A percentile compares a stretch with the other conserved stretches of the same genome.
phyloP scores from a whole-genome alignment of 2,329 filamentous ascomycete species.

The Trichoderma sp. region DNA sequence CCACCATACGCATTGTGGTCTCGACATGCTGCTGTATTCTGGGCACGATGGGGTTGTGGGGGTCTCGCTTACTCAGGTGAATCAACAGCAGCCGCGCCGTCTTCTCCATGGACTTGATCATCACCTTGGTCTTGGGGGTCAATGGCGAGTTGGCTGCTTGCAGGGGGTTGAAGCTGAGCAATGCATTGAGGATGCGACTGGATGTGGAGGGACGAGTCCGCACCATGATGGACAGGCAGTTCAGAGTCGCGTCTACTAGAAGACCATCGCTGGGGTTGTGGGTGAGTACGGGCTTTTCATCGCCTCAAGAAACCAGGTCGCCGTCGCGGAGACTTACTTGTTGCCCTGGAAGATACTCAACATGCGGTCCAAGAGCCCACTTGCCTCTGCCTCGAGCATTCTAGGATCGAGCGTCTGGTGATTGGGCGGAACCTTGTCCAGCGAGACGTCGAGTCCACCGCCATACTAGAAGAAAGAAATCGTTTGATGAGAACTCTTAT shows the following conservation, averaged over 20 bases:
- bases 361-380: slow-evolving; percentile 85
- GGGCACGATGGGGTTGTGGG: slow-evolving; percentile 71
- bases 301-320: neutral
- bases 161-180: slow-evolving; percentile 90
- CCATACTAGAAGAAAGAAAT: slow-evolving; percentile 43
- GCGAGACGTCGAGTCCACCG: slow-evolving; percentile 71
- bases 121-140: slow-evolving; percentile 76
- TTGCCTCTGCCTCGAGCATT: slow-evolving; percentile 89
- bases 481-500: slow-evolving; percentile 33
- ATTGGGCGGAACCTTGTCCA: slow-evolving; percentile 80
- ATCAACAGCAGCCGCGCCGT: slow-evolving; percentile 82
- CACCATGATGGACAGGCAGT: slow-evolving; percentile 80
- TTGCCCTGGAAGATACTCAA: slow-evolving; percentile 82
- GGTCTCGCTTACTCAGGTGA: slow-evolving; percentile 83
- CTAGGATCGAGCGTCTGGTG: slow-evolving; percentile 78
- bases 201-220: slow-evolving; percentile 78
- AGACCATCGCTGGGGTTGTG: slow-evolving; percentile 70
- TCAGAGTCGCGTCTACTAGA: slow-evolving; percentile 87
- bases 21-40: slow-evolving; percentile 89
- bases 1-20: slow-evolving; percentile 73
- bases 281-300: neutral
- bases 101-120: slow-evolving; percentile 92
- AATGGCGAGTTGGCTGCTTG: slow-evolving; percentile 76
- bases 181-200: slow-evolving; percentile 80
- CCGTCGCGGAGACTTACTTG: slow-evolving; percentile 59